Percentiles rank a stretch among this genome's conserved stretches.
Conservation (phyloP, 768 basidiomycete species). For the Tylopilus rubrobrunneus region DNA sequence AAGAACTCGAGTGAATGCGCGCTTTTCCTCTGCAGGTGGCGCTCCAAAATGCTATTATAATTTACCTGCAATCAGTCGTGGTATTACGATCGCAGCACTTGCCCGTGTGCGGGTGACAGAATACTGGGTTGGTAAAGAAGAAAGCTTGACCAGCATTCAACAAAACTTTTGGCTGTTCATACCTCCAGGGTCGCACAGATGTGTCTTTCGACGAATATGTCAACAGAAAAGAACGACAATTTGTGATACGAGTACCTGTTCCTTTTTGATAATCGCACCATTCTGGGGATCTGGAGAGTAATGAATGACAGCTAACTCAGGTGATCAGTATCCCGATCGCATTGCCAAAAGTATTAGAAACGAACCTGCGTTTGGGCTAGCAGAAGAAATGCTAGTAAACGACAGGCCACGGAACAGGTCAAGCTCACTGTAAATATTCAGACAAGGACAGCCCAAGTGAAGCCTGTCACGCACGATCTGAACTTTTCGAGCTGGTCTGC, state of each 20-base stretch:
- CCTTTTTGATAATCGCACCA: constrained; percentile 70
- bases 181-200: constrained; percentile 89
- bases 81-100: constrained; percentile 17
- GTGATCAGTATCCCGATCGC: neutral
- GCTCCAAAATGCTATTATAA: constrained; percentile 75
- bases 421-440: constrained; percentile 51
- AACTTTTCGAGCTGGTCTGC: constrained; percentile 76
- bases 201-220: constrained; percentile 49
- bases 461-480: constrained; percentile 60
- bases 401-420: constrained; percentile 82
- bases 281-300: constrained; percentile 76
- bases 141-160: neutral
- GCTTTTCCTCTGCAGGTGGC: constrained; percentile 77
- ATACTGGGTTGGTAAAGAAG: constrained; percentile 58
- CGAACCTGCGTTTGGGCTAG: constrained; percentile 88
- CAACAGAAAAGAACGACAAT: constrained; percentile 17
- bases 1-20: constrained; percentile 87
- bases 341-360: neutral
- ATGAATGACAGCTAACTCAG: constrained; percentile 77
- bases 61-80: neutral
- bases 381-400: constrained; percentile 89
- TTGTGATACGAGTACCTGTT: constrained; percentile 46
- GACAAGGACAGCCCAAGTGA: neutral
- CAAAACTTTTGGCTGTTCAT: neutral
- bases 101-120: constrained; percentile 84